phyloP scores from a whole-genome alignment of 2,329 filamentous ascomycete species.

The Pseudogymnoascus sp. region DNA sequence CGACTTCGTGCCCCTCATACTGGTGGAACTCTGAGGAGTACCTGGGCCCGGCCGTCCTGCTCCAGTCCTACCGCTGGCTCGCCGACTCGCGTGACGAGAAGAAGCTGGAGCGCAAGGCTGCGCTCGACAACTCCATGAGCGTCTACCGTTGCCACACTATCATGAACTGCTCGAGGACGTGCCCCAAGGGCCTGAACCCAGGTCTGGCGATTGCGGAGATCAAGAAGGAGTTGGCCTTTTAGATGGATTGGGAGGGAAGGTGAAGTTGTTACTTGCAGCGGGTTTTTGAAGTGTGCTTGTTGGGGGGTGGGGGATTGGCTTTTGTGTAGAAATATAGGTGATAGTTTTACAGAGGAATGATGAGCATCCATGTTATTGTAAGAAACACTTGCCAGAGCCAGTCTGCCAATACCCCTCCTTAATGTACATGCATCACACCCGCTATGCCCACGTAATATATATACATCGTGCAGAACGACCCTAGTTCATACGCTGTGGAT shows the following conservation, averaged over 20 bases:
- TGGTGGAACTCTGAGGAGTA: slow-evolving; percentile 99
- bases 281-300: slow-evolving; percentile 6
- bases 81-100: slow-evolving; percentile 90
- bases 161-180: slow-evolving; percentile 95
- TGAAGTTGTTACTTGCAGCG: slow-evolving; percentile 9
- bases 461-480: neutral
- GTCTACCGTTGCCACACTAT: slow-evolving; percentile 99
- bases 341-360: slow-evolving; percentile 9
- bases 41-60: slow-evolving; percentile 89
- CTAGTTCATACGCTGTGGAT: neutral
- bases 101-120: slow-evolving; percentile 78
- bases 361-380: neutral
- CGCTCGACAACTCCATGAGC: slow-evolving; percentile 97
- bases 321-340: slow-evolving; percentile 8
- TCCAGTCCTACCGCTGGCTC: slow-evolving; percentile 98
- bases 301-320: neutral
- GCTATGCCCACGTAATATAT: neutral
- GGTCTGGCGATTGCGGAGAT: slow-evolving; percentile 93
- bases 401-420: neutral
- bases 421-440: neutral
- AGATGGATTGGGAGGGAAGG: slow-evolving; percentile 11
- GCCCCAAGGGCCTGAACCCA: slow-evolving; percentile 97
- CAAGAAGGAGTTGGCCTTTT: slow-evolving; percentile 84
- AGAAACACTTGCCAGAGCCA: neutral
- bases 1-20: slow-evolving; percentile 98